Conservation (phyloP, 257 asterid genomes). For the Solanum bulbocastanum region DNA sequence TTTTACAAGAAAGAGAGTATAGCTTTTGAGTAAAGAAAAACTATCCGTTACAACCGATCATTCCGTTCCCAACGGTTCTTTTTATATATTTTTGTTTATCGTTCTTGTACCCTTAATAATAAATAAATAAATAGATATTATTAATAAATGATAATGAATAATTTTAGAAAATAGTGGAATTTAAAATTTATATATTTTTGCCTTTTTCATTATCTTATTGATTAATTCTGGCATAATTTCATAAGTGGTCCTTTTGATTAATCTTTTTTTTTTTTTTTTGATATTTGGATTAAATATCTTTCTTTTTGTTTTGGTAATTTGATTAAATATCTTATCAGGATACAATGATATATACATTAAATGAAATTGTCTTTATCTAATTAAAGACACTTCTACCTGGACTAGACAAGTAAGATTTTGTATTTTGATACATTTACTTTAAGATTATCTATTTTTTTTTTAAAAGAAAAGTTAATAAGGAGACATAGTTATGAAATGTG, state of each 20-base stretch:
- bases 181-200: too few relatives aligned
- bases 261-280: too few relatives aligned
- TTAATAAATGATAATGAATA: background rate
- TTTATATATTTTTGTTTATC: background rate
- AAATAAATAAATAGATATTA: too few relatives aligned
- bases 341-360: background rate
- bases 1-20: background rate
- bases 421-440: background rate
- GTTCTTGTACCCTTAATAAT: background rate
- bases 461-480: too few relatives aligned
- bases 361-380: background rate
- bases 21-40: slow-evolving; percentile 6
- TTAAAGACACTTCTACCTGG: background rate
- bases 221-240: background rate
- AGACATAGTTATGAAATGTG: background rate
- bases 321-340: background rate
- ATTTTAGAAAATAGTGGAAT: background rate
- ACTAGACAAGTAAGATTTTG: background rate
- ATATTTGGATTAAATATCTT: too few relatives aligned
- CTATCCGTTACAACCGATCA: slow-evolving; percentile 55
- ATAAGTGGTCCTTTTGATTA: background rate
- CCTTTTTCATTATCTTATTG: background rate
- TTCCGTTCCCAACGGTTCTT: slow-evolving; percentile 43
- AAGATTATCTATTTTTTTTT: too few relatives aligned
- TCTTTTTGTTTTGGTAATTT: too few relatives aligned